These are phyloP conservation scores for Linum tenue DNA, from an alignment of 345 rosid genomes.

Conservation along the genomic window DNA sequence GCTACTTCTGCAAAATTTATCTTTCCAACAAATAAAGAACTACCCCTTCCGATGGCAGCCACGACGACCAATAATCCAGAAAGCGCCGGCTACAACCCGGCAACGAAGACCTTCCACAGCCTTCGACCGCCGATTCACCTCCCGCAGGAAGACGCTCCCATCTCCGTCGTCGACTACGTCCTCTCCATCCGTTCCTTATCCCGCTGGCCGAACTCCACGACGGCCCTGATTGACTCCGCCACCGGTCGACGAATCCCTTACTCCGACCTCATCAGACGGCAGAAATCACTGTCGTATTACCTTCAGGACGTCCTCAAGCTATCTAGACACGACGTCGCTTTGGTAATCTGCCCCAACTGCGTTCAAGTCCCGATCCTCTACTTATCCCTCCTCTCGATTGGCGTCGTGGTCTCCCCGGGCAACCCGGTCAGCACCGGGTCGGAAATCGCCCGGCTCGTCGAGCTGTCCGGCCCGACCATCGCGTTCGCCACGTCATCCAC, in stretches of 20 bases:
- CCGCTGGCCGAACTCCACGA: background rate
- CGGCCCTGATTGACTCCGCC: background rate
- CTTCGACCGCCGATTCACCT: background rate
- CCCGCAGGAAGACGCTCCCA: slow-evolving; percentile 1
- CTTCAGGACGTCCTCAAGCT: slow-evolving; percentile 9
- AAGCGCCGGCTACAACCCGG: background rate
- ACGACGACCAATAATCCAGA: background rate
- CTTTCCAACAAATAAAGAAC: too few relatives aligned
- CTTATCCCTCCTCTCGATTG: slow-evolving; percentile 24
- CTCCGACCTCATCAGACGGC: background rate
- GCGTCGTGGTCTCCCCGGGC: slow-evolving; percentile 22
- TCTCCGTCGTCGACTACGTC: background rate
- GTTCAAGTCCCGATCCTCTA: slow-evolving; percentile 19
- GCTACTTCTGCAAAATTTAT: too few relatives aligned
- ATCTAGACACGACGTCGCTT: slow-evolving; percentile 19
- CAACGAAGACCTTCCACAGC: slow-evolving; percentile 1
- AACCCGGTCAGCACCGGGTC: slow-evolving; percentile 21
- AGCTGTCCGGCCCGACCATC: slow-evolving; percentile 17
- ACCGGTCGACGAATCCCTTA: background rate
- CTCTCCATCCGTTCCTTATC: background rate
- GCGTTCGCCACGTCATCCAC: slow-evolving; percentile 25
- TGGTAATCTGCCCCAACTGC: slow-evolving; percentile 19
- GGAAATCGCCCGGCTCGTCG: slow-evolving; percentile 14
- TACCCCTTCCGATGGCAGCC: background rate
- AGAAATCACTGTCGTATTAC: background rate